These are phyloP conservation scores for Prunus padus DNA, from an alignment of 306 rosid species.

Conservation along the genomic window DNA sequence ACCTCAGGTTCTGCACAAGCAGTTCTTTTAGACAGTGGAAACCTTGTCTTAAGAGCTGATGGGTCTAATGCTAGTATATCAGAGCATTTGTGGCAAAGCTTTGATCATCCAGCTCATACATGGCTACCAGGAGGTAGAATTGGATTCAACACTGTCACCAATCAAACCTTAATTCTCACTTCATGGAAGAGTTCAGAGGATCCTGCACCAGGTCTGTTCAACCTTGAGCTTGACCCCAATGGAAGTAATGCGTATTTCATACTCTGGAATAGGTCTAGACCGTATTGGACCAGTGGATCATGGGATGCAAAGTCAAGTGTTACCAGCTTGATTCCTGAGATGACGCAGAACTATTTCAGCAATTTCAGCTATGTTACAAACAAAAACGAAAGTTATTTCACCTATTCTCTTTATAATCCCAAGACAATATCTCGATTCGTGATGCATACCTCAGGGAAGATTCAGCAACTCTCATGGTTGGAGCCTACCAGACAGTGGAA, in stretches of 20 bases:
- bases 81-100: conserved; percentile 46
- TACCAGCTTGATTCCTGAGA: conserved; percentile 49
- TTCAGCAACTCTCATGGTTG: background rate
- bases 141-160: conserved; percentile 31
- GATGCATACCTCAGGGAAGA: conserved; percentile 35
- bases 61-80: conserved; percentile 1
- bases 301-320: too few species aligned
- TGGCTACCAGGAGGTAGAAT: conserved; percentile 51
- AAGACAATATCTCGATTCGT: conserved; percentile 24
- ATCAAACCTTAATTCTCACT: conserved; percentile 32
- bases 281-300: conserved; percentile 46
- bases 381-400: conserved; percentile 50
- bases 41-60: conserved; percentile 37
- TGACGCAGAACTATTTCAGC: conserved; percentile 35
- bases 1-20: conserved; percentile 30
- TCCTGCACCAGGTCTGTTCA: conserved; percentile 51
- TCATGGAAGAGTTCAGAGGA: conserved; percentile 54
- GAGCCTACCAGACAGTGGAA: conserved; percentile 31
- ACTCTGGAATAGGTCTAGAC: conserved; percentile 39
- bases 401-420: conserved; percentile 23
- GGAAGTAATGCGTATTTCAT: too few species aligned
- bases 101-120: conserved; percentile 55
- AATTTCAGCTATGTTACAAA: conserved; percentile 40
- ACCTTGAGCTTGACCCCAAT: conserved; percentile 42
- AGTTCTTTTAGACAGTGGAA: conserved; percentile 44